Base-by-base conservation (phyloP, 805 yeast species). In the Pichia membranifaciens region DNA sequence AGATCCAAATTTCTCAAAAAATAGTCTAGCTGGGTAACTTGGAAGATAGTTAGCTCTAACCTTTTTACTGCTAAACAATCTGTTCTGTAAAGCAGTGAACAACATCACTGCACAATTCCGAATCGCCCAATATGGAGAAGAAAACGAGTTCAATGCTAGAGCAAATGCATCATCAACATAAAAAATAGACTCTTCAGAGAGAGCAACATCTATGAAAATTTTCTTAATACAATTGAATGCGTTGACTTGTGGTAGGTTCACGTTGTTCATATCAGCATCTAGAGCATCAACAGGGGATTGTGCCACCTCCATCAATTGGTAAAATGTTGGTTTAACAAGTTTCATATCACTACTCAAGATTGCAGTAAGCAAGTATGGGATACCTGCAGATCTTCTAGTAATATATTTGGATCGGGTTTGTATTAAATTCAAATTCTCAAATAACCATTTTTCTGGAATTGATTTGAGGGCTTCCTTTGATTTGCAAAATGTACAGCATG, bases 101-200 rank as follows among this genome's bases (percentile, higher is more conserved):
- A 91, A 71, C 98, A 91, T 93, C 17, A 90, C 84, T 0, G 96
- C 88, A 63, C 97, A 87, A 61, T 91, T 91, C 59, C 96, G 74
- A 23, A 91, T 75, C 0, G 96, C 81, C 98, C 98, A 91, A 21
- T 80, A 70, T 2, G 73, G 68, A 2, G 86, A 78, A 1, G 77
- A 72, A 64, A 91, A 87, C 32, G 81, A 74, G 2, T 66, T 56
- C 38, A 93, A 70, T 0, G 95, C 72, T 18, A 87, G 61, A 22
- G 72, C 71, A 23, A 91, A 66, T 0, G 86, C 84, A 10, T 66
- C 64, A 48, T 81, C 81, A 8, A 82, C 70, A 58, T 70, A 81
- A 4, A 65, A 63, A 0, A 75, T 62, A 10, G 85, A 74, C 1
- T 68, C 64, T 2, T 68, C 73, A 0, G 87, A 68, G n/a, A 93